Evolutionary conservation across 2,329 filamentous ascomycete genomes (phyloP).

Genomic region (Shiraia sp.): DNA sequence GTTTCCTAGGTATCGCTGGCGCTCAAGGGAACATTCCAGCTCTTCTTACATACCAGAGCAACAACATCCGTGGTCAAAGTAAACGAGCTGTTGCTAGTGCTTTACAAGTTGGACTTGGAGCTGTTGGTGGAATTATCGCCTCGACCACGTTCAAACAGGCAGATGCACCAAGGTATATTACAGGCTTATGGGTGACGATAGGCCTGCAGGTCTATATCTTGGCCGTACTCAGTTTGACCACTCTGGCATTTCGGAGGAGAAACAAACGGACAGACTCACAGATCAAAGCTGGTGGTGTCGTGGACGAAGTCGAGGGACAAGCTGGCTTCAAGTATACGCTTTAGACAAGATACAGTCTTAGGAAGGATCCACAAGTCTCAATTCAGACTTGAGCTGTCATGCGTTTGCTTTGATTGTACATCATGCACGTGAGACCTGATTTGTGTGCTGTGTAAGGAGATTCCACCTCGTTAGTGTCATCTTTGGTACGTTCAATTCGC

Average conservation of each 20-base stretch:
- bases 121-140: conserved; percentile 30
- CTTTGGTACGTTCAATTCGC: too few relatives aligned
- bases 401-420: too few relatives aligned
- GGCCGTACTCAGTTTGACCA: conserved; percentile 11
- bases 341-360: conserved; percentile 2
- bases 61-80: conserved; percentile 28
- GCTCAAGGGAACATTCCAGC: conserved; percentile 23
- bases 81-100: conserved; percentile 25
- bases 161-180: conserved; percentile 27
- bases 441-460: too few relatives aligned
- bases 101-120: conserved; percentile 28
- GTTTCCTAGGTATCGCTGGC: conserved; percentile 28
- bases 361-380: too few relatives aligned
- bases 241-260: conserved; percentile 15
- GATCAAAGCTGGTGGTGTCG: conserved; percentile 12
- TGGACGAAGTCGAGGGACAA: conserved; percentile 21
- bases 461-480: too few relatives aligned
- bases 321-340: conserved; percentile 24
- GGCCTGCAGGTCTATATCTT: conserved; percentile 25
- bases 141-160: conserved; percentile 22
- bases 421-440: too few relatives aligned
- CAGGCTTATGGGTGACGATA: conserved; percentile 22
- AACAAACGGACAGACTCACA: conserved; percentile 19
- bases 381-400: too few relatives aligned
- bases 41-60: conserved; percentile 32